phyloP scores from a whole-genome alignment of 768 basidiomycete genomes.

The Lyophyllum atratum region DNA sequence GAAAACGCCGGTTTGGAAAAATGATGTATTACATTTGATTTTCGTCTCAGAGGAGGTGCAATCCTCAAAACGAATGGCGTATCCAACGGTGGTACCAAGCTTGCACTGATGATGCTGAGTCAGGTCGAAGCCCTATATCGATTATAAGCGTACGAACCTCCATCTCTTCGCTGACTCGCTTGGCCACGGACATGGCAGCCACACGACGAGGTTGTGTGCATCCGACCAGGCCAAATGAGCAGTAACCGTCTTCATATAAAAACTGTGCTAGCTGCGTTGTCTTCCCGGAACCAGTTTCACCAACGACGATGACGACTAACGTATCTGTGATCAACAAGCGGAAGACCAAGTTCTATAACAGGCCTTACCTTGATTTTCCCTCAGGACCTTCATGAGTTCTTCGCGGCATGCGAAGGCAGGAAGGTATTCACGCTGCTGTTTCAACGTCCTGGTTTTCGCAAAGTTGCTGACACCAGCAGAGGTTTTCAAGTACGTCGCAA shows the following conservation, averaged over 20 bases:
- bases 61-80: constrained; percentile 98
- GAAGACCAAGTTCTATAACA: neutral
- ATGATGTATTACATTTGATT: constrained; percentile 87
- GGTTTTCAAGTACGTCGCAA: constrained; percentile 89
- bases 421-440: constrained; percentile 94
- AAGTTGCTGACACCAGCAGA: constrained; percentile 80
- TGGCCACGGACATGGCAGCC: constrained; percentile 99
- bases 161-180: constrained; percentile 99
- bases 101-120: constrained; percentile 59
- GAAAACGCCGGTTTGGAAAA: neutral
- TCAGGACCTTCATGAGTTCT: constrained; percentile 81
- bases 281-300: constrained; percentile 99
- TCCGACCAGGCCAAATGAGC: constrained; percentile 84
- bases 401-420: constrained; percentile 98
- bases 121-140: neutral
- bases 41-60: constrained; percentile 93
- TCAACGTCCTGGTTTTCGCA: constrained; percentile 78
- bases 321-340: constrained; percentile 4
- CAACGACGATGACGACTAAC: constrained; percentile 89
- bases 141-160: constrained; percentile 55
- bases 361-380: constrained; percentile 89
- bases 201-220: constrained; percentile 99
- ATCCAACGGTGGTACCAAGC: constrained; percentile 89
- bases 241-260: constrained; percentile 96
- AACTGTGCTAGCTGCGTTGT: constrained; percentile 97